Percentiles rank a stretch among this genome's conserved stretches.
Evolutionary conservation across 257 asterid genomes (phyloP).

Genomic region (Mentha longifolia): DNA sequence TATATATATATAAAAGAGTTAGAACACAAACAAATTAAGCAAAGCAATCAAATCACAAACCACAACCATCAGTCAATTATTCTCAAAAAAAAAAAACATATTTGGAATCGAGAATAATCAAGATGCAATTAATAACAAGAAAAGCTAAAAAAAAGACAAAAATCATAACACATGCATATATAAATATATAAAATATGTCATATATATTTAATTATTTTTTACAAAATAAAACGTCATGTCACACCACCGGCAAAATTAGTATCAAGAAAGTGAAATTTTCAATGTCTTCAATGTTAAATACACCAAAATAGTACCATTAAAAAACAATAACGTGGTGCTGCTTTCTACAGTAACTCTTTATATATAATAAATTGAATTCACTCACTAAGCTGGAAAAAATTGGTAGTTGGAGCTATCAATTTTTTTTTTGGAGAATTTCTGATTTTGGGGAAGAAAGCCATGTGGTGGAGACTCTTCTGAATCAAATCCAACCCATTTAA

Average conservation of each 20-base stretch:
- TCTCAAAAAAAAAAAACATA: too few relatives aligned
- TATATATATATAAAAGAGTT: too few relatives aligned
- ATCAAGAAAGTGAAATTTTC: constrained; percentile 19
- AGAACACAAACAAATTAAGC: background rate
- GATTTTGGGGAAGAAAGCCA: constrained; percentile 29
- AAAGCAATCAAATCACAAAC: background rate
- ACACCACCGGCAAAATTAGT: background rate
- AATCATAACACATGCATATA: background rate
- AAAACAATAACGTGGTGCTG: background rate
- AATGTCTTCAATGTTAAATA: constrained; percentile 9
- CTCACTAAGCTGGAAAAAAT: constrained; percentile 31
- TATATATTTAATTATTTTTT: background rate
- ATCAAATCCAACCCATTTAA: constrained; percentile 17
- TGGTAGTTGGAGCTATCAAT: constrained; percentile 52
- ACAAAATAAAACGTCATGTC: background rate
- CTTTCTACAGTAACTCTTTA: background rate
- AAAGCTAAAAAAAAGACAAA: background rate
- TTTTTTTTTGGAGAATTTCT: constrained; percentile 17
- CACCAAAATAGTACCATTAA: background rate
- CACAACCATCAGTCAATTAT: background rate
- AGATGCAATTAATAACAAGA: background rate
- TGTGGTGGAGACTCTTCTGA: constrained; percentile 32
- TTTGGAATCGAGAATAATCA: background rate
- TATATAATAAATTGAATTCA: constrained; percentile 30
- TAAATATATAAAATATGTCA: background rate